phyloP scores from a whole-genome alignment of 1,284 basidiomycete genomes.

The Naganishia albida region DNA sequence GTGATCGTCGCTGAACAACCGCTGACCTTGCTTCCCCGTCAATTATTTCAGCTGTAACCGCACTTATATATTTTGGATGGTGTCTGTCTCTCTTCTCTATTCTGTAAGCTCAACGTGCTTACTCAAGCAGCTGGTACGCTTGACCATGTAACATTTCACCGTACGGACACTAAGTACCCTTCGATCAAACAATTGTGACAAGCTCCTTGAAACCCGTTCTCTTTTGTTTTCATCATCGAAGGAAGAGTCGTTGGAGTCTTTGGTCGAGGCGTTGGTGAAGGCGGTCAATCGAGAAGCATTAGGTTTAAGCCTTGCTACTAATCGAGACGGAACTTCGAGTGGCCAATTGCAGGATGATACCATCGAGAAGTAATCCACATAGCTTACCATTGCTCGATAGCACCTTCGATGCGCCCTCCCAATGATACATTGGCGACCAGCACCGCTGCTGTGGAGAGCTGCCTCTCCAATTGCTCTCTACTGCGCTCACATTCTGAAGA shows the following conservation, averaged over 20 bases:
- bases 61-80: too few species aligned
- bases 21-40: too few species aligned
- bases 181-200: conserved; percentile 10
- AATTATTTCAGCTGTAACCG: too few species aligned
- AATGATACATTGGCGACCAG: too few species aligned
- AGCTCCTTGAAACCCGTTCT: conserved; percentile 32
- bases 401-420: too few species aligned
- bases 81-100: too few species aligned
- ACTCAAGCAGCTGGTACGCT: too few species aligned
- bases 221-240: conserved; percentile 35
- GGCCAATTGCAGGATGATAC: conserved; percentile 36
- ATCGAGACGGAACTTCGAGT: conserved; percentile 36
- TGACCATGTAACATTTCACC: background rate
- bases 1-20: too few species aligned
- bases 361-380: conserved; percentile 35
- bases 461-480: too few species aligned
- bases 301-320: conserved; percentile 17
- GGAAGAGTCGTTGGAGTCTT: conserved; percentile 35
- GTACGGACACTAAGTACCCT: background rate
- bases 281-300: conserved; percentile 35
- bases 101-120: too few species aligned
- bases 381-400: conserved; percentile 16
- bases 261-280: conserved; percentile 35
- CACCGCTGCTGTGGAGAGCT: too few species aligned
- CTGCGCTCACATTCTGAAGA: too few species aligned